Base-by-base conservation (phyloP, 768 basidiomycete genomes). In the Leccinum sublutescens region DNA sequence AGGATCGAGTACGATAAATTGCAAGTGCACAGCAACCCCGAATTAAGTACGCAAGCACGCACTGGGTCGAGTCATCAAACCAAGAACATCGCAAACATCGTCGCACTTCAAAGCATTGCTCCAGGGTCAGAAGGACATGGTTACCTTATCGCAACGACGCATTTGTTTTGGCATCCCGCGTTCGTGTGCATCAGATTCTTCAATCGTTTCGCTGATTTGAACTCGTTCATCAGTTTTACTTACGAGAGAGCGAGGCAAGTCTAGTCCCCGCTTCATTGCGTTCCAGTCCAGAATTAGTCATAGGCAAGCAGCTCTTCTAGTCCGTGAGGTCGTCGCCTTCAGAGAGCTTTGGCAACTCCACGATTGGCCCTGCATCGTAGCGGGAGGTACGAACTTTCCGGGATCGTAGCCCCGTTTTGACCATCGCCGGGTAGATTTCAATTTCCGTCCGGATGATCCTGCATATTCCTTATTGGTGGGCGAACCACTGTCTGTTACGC, bases 151-250 rank as follows among this genome's bases (percentile, higher is more conserved):
- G 92, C 85, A 3, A 97, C 95, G 1, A 95, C 95, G 0, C 95
- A 98, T 76, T 77, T 96, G 23, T 98, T 97, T 73, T 98, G 95
- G 95, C 94, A 96, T 74, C 94, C 94, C 5, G 82, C 81, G 86
- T 93, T 74, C 58, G 82, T 76, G 29, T 21, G 36, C 3, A 55
- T 36, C 8, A 29, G 9, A 8, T 38, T 56, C n/a, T 25, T 47
- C 21, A 11, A 55, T 21, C 33, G 8, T 25, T n/a, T 29, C 7
- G 11, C 52, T 66, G 27, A 66, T n/a, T 15, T 31, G 25, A 19
- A 17, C 52, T 50, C 14, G 2, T 21, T 36, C 23, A 51, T 27
- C 38, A 65, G 62, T 54, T 66, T 90, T 69, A 82, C 83, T 0
- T 98, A 97, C 68, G 95, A 98, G 74, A 83, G 94, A 60, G 78